Percentiles rank a stretch among this genome's conserved stretches.
These are phyloP conservation scores for Gracilaria domingensis DNA, from an alignment of 23 red algal species.

Conservation along the genomic window DNA sequence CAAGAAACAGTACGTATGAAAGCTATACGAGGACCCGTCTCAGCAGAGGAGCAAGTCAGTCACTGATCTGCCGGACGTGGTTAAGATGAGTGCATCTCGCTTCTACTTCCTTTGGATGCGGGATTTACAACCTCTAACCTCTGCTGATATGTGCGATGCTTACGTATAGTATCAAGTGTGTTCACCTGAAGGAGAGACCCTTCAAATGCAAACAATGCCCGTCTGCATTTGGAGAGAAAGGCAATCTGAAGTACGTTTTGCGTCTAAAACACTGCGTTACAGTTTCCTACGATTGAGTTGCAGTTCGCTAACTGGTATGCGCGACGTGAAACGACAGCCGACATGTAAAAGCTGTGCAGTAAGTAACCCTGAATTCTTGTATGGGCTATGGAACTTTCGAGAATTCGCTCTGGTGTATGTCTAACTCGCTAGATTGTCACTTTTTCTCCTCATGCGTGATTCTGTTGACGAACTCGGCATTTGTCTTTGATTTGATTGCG, in stretches of 20 bases:
- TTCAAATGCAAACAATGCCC: constrained; percentile 29
- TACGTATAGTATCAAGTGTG: constrained; percentile 38
- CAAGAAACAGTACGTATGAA: constrained; percentile 48
- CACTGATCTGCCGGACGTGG: background rate
- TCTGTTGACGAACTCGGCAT: background rate
- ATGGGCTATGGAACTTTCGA: background rate
- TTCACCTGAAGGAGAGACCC: constrained; percentile 49
- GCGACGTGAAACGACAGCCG: background rate
- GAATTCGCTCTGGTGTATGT: background rate
- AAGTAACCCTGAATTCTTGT: background rate
- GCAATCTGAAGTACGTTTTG: constrained; percentile 15
- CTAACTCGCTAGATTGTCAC: background rate
- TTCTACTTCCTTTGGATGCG: background rate
- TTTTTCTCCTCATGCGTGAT: background rate
- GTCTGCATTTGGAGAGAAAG: constrained; percentile 29
- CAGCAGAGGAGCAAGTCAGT: background rate
- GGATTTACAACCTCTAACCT: background rate
- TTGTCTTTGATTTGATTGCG: background rate
- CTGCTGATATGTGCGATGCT: background rate
- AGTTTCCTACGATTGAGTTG: background rate
- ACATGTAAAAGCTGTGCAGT: constrained; percentile 34
- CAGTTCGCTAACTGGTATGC: background rate
- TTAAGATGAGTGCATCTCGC: too few relatives aligned
- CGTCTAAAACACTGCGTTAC: background rate
- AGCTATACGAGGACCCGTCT: background rate